A percentile compares a stretch with the other conserved stretches of the same genome.
Conservation (phyloP, 2,329 filamentous ascomycete genomes). For the Laburnicola sp. region DNA sequence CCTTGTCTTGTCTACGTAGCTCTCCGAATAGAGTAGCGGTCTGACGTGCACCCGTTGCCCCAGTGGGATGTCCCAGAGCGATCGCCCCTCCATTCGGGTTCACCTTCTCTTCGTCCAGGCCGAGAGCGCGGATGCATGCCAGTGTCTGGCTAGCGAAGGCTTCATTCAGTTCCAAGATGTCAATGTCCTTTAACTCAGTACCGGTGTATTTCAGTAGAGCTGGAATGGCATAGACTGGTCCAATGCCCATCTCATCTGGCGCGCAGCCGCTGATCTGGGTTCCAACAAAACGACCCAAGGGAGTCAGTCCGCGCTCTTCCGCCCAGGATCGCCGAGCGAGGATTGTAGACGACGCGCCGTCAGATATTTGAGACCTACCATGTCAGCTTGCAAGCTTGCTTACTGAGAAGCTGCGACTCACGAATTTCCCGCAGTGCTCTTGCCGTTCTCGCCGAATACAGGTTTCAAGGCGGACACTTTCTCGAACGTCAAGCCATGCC, state of each 20-base stretch:
- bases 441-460: slow-evolving; percentile 87
- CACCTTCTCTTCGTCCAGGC: slow-evolving; percentile 73
- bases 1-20: slow-evolving; percentile 67
- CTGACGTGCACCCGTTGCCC: slow-evolving; percentile 73
- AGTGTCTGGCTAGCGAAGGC: slow-evolving; percentile 97
- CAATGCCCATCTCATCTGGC: slow-evolving; percentile 95
- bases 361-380: slow-evolving; percentile 82
- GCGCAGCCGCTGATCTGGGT: slow-evolving; percentile 89
- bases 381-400: slow-evolving; percentile 3
- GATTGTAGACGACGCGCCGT: slow-evolving; percentile 85
- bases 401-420: slow-evolving; percentile 11
- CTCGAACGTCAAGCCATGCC: slow-evolving; percentile 85
- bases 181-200: slow-evolving; percentile 77
- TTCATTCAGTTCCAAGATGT: slow-evolving; percentile 93
- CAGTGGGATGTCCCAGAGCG: slow-evolving; percentile 78
- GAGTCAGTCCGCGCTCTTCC: slow-evolving; percentile 80
- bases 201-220: slow-evolving; percentile 82
- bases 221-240: slow-evolving; percentile 69
- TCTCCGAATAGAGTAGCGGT: slow-evolving; percentile 79
- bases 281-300: slow-evolving; percentile 90
- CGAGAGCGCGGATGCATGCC: slow-evolving; percentile 72
- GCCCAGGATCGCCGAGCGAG: slow-evolving; percentile 93
- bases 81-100: slow-evolving; percentile 82
- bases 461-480: slow-evolving; percentile 78
- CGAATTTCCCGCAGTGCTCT: slow-evolving; percentile 85